These are phyloP conservation scores for Dothideomycetes sp. DNA, from an alignment of 2,329 filamentous ascomycete species.

Conservation along the genomic window DNA sequence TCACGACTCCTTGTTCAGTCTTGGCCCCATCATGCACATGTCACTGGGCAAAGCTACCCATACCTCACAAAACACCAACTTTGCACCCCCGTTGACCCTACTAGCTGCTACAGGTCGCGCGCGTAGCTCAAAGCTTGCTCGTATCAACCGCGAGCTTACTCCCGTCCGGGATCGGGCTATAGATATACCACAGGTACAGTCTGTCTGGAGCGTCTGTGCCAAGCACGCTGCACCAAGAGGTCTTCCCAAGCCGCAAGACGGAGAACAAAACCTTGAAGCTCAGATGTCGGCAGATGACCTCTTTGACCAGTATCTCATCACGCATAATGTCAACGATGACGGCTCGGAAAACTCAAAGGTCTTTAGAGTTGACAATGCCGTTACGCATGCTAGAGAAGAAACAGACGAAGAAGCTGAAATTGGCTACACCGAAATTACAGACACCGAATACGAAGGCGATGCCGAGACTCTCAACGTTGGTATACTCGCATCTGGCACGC, in stretches of 20 bases:
- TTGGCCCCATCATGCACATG: constrained; percentile 69
- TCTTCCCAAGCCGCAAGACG: constrained; percentile 28
- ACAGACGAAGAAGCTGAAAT: constrained; percentile 17
- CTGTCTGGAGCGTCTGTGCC: constrained; percentile 64
- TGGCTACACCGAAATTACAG: constrained; percentile 44
- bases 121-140: constrained; percentile 57
- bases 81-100: constrained; percentile 33
- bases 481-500: constrained; percentile 65
- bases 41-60: constrained; percentile 51
- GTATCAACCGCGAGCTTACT: constrained; percentile 68
- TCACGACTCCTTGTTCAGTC: constrained; percentile 65
- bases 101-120: constrained; percentile 51
- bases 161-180: constrained; percentile 60
- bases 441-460: constrained; percentile 84
- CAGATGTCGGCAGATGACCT: constrained; percentile 41
- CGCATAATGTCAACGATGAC: constrained; percentile 55
- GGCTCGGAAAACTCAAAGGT: constrained; percentile 69
- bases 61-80: constrained; percentile 15
- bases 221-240: constrained; percentile 23
- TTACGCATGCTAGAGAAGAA: constrained; percentile 62
- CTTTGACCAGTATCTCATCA: constrained; percentile 72
- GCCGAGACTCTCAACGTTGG: constrained; percentile 80
- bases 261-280: constrained; percentile 30
- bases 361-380: constrained; percentile 40
- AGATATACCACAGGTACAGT: constrained; percentile 60